Evolutionary conservation across 805 yeast genomes (phyloP), one percentile per base, ranked within the genome.

Genomic region (Ogataea siamensis): DNA sequence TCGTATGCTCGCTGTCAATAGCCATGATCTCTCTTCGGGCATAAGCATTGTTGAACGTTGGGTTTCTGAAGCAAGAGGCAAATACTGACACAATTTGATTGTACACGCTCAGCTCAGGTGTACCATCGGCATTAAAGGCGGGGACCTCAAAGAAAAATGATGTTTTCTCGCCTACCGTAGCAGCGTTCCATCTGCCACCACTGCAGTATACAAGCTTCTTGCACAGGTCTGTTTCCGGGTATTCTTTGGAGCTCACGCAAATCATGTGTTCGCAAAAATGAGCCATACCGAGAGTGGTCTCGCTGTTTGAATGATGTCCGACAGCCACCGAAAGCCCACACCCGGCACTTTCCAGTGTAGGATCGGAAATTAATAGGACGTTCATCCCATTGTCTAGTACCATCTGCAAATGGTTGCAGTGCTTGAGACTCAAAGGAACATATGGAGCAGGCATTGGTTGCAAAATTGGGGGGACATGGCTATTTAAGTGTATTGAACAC

Each of bases 251-350:
- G 3, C 82, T 84, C 39, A 70, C 67, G 22, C 76, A 62, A 2
- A 80, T 39, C 70, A 83, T 68, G 57, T 87, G 96, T 54, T 87
- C 96, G 51, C 94, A 83, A 41, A 87, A 72, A 64, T 91, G 99
- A 0, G 98, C 98, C 24, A 91, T 55, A 0, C 99, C 99, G 0
- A 78, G 78, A 1, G 83, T 49, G 4, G 70, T 71, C 5, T 63
- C 66, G 0, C 95, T 91, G 48, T 91, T 97, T 32, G 79, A 70
- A 52, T 79, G 80, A 2, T 95, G 80, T 7, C 99, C 99, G 0
- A 86, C 68, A 3, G 81, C 80, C 2, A 88, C 87, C 25, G 86
- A 75, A 5, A 91, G 51, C 1, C 95, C 78, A 13, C 85, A 81
- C 0, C 93, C 73, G 3, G 84, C 80, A 10, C 70, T 49, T 29